Conservation (phyloP, 345 rosid species). For the Atalantia buxifolia region DNA sequence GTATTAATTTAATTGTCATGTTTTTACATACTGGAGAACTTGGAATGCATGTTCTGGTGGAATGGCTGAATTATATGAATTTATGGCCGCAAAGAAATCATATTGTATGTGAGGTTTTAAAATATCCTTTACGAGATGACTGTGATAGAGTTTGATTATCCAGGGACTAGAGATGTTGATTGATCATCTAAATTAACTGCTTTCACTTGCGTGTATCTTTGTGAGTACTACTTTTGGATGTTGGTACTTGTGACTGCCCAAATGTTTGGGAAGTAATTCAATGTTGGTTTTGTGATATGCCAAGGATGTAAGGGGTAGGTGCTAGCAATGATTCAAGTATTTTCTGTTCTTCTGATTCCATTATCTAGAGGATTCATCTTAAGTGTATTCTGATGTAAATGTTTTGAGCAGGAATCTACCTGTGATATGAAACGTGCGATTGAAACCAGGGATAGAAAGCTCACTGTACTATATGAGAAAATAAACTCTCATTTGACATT, state of each 20-base stretch:
- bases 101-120: neutral
- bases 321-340: neutral
- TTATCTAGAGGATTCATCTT: neutral
- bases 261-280: neutral
- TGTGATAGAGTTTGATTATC: neutral
- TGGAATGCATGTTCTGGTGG: neutral
- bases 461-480: conserved; percentile 44
- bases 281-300: neutral
- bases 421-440: conserved; percentile 62
- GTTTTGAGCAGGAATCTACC: conserved; percentile 59
- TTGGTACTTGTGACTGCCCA: neutral
- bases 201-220: neutral
- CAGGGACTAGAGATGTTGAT: neutral
- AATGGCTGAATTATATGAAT: neutral
- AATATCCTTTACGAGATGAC: neutral
- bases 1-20: neutral
- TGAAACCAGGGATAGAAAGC: conserved; percentile 56
- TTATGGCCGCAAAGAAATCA: neutral
- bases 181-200: neutral
- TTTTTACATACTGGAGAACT: neutral
- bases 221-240: neutral
- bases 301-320: neutral
- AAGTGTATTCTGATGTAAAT: neutral
- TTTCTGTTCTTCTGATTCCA: neutral
- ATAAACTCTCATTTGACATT: conserved; percentile 58